phyloP scores from a whole-genome alignment of 108 stramenopile species.

The Poteriospumella lacustris region DNA sequence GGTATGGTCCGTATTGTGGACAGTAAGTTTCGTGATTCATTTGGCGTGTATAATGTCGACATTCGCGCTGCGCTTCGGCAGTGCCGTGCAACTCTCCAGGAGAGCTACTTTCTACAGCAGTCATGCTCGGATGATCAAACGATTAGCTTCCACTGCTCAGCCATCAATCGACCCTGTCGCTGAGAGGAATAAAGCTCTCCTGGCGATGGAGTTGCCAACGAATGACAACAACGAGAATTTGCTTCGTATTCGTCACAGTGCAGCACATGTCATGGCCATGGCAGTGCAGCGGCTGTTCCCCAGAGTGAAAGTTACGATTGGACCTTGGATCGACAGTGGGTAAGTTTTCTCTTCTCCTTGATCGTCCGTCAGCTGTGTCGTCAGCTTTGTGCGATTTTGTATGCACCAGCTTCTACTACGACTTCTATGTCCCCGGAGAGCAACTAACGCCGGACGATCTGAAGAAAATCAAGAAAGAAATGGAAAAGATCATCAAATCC shows the following conservation, averaged over 20 bases:
- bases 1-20: no score
- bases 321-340: constrained; percentile 95
- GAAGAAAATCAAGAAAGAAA: constrained; percentile 82
- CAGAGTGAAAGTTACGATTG: constrained; percentile 89
- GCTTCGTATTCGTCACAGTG: constrained; percentile 82
- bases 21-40: no score
- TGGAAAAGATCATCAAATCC: constrained; percentile 86
- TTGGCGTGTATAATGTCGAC: no score
- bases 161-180: no score
- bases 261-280: constrained; percentile 97
- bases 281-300: constrained; percentile 86
- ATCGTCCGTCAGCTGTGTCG: no score
- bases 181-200: no score
- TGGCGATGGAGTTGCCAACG: constrained; percentile 69
- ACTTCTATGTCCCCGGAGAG: constrained; percentile 67
- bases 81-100: no score
- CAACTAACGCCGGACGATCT: constrained; percentile 74
- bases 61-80: no score
- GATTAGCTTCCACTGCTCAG: no score
- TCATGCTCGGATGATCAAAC: no score
- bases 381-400: not conserved
- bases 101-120: no score
- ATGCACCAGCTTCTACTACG: constrained; percentile 74
- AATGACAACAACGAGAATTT: constrained; percentile 80
- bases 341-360: constrained; percentile 17